Evolutionary conservation across 257 asterid genomes (phyloP), one percentile per base, ranked within the genome.

Genomic region (Lycium ferocissimum): DNA sequence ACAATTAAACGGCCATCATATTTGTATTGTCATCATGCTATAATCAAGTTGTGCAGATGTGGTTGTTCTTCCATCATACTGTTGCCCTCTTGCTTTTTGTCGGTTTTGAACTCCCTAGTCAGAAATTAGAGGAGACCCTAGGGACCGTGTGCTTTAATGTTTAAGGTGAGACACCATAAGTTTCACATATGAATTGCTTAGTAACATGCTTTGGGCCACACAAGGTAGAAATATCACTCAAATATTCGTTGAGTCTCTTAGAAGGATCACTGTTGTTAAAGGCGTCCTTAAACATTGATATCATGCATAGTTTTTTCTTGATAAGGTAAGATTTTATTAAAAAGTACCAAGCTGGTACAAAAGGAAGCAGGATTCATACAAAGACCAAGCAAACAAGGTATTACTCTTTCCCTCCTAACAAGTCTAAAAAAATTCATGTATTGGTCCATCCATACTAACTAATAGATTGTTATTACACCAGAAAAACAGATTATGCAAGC

Each of bases 1-100:
- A 43, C 56, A 71, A 40, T 71, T 12, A 43, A 35, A 71, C 18
- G 56, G 56, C 79, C 54, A 70, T 40, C 51, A 9, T n/a, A 72
- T 49, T n/a, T n/a, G 59, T 73, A 73, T 45, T 73, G 9, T 73
- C 40, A 73, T 73, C 80, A 73, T 73, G 45, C 59, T 73, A 45
- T 73, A 12, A n/a, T n/a, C 80, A 73, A n/a, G 58, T 70, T 40
- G 15, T 70, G 45, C 79, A 38, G 79, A 40, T 70, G 35, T 70
- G 76, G 51, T 37, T 67, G 75, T 37, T 67, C 76, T 67, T 37
- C 70, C 43, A 66, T 35, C 75, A 67, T 70, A 70, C 15, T 70
- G 33, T 17, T 17, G 49, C 17, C 15, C 0, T 70, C 26, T 69
- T 70, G 78, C 20, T 26, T 70, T 38, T 40, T 33, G 9, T 70